Conservation (phyloP, 1,139 yeast genomes). For the Hyphopichia wangnamkhiaoensis region DNA sequence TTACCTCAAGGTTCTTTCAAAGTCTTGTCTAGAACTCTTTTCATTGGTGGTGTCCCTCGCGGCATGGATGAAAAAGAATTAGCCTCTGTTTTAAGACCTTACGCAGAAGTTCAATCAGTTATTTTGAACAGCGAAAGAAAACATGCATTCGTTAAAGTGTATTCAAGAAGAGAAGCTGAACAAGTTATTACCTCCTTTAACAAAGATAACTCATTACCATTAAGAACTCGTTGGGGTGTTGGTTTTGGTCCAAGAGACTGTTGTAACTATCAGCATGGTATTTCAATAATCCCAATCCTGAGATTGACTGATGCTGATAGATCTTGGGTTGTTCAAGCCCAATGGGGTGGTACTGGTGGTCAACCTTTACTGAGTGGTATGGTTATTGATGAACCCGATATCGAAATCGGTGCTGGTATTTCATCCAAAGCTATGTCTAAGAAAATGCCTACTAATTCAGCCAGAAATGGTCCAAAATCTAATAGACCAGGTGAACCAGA, state of each 20-base stretch:
- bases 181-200: slow-evolving; percentile 61
- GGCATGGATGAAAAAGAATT: slow-evolving; percentile 76
- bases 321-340: slow-evolving; percentile 85
- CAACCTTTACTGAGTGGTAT: slow-evolving; percentile 78
- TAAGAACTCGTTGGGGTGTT: slow-evolving; percentile 96
- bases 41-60: slow-evolving; percentile 90
- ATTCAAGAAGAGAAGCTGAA: slow-evolving; percentile 92
- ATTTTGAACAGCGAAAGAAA: slow-evolving; percentile 85
- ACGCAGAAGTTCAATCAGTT: slow-evolving; percentile 91
- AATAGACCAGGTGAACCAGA: slow-evolving; percentile 65
- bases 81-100: slow-evolving; percentile 71
- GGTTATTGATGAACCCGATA: slow-evolving; percentile 95
- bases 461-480: slow-evolving; percentile 82
- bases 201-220: slow-evolving; percentile 50
- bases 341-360: slow-evolving; percentile 98
- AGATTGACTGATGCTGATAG: slow-evolving; percentile 93
- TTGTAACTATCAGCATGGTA: slow-evolving; percentile 90
- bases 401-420: slow-evolving; percentile 92
- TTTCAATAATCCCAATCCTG: slow-evolving; percentile 80
- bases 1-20: slow-evolving; percentile 81
- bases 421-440: slow-evolving; percentile 90
- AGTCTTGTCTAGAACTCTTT: slow-evolving; percentile 85
- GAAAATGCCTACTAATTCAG: slow-evolving; percentile 86
- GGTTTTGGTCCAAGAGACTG: slow-evolving; percentile 99
- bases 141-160: slow-evolving; percentile 96